Evolutionary conservation across 371 early-diverging fungal genomes (phyloP).

Genomic region (Haplosporangium sp.): DNA sequence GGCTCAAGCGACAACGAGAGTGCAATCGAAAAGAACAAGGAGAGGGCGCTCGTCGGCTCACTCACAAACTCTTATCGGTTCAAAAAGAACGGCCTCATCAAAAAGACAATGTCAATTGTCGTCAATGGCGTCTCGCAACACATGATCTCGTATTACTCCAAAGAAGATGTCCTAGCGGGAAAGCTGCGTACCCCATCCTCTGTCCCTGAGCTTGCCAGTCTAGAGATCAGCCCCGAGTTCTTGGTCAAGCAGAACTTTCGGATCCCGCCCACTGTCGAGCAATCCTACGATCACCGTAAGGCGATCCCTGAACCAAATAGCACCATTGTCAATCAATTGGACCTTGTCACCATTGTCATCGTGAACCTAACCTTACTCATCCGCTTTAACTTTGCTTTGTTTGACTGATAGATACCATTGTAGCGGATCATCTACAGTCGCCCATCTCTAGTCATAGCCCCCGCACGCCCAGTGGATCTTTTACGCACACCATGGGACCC

Average conservation of each 20-base stretch:
- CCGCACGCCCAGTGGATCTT: conserved; percentile 29
- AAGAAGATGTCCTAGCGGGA: conserved; percentile 73
- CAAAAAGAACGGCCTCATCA: conserved; percentile 83
- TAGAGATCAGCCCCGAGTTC: conserved; percentile 65
- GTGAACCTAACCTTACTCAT: neutral
- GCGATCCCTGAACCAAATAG: neutral
- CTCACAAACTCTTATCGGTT: conserved; percentile 72
- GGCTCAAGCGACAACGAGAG: conserved; percentile 45
- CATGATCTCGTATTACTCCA: conserved; percentile 86
- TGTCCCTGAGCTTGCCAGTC: conserved; percentile 58
- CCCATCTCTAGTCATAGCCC: conserved; percentile 41
- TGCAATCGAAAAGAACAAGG: conserved; percentile 62
- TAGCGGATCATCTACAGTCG: conserved; percentile 23
- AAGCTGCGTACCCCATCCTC: conserved; percentile 64
- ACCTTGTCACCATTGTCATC: neutral
- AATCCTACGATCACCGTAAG: conserved; percentile 38
- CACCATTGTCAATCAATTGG: neutral
- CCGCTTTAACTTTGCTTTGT: neutral
- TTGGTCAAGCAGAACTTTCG: conserved; percentile 67
- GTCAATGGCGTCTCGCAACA: conserved; percentile 81
- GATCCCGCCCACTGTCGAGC: conserved; percentile 63
- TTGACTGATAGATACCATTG: neutral
- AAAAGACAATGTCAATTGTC: conserved; percentile 86
- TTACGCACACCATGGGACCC: conserved; percentile 17
- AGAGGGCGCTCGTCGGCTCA: conserved; percentile 70